A percentile compares a stretch with the other conserved stretches of the same genome.
phyloP scores from a whole-genome alignment of 192 early-diverging fungal species.

The Coemansia sp. region DNA sequence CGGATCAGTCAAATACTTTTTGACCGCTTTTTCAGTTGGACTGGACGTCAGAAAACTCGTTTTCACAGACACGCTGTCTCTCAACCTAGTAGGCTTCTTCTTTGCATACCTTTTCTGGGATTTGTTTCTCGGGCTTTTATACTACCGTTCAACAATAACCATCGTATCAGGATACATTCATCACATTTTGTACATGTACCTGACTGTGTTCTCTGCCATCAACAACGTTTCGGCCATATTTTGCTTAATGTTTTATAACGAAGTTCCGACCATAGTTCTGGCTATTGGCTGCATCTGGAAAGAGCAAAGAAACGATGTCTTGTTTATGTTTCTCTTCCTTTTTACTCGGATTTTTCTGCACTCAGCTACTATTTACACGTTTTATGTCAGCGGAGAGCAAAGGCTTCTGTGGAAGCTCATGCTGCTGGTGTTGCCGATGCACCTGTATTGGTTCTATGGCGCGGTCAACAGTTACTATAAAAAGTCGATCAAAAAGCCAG shows the following conservation, averaged over 20 bases:
- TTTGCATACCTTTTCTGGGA: constrained; percentile 59
- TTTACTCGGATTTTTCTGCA: constrained; percentile 61
- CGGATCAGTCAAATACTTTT: constrained; percentile 36
- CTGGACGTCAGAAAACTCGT: constrained; percentile 22
- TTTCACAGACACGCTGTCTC: constrained; percentile 36
- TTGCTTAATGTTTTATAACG: constrained; percentile 57
- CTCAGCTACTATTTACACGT: constrained; percentile 36
- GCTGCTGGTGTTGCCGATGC: constrained; percentile 52
- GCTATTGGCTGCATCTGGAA: constrained; percentile 57
- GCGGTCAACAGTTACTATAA: constrained; percentile 13
- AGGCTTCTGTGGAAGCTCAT: constrained; percentile 35
- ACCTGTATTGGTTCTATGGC: constrained; percentile 59
- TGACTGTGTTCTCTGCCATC: constrained; percentile 29
- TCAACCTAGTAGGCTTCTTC: constrained; percentile 55
- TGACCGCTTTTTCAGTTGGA: constrained; percentile 11
- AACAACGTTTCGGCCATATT: constrained; percentile 38
- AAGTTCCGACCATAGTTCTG: constrained; percentile 61
- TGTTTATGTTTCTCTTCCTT: constrained; percentile 60
- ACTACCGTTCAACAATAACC: constrained; percentile 58
- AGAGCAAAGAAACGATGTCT: constrained; percentile 50
- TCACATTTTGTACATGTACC: constrained; percentile 57
- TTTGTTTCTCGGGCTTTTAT: constrained; percentile 55
- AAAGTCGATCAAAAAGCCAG: background rate
- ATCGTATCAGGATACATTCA: constrained; percentile 63
- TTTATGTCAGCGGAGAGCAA: constrained; percentile 27